Evolutionary conservation across 352 stramenopile genomes (phyloP).

Genomic region (Stramenopiles sp.): DNA sequence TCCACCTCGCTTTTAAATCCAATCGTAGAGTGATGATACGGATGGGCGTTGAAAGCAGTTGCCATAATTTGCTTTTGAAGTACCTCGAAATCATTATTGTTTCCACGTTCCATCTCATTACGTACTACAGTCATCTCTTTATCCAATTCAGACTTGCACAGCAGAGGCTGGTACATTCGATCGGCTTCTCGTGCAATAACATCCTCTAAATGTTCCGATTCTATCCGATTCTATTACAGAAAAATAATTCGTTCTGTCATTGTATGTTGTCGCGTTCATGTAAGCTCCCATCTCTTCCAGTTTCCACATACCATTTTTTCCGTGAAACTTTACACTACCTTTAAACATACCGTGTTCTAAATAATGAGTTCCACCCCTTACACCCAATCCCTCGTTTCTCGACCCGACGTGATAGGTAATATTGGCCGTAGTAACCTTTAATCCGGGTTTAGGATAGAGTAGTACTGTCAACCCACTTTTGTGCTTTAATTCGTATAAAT

Average conservation of each 20-base stretch:
- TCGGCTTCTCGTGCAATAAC: neutral
- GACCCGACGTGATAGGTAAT: conserved; percentile 4
- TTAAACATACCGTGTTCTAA: neutral
- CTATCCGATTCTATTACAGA: neutral
- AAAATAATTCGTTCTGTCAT: conserved; percentile 8
- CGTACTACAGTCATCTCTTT: neutral
- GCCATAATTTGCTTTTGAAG: neutral
- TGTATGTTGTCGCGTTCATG: conserved; percentile 11
- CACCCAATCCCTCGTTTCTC: neutral
- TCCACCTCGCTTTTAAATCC: conserved; percentile 4
- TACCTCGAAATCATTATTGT: conserved; percentile 11
- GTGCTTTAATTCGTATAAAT: neutral
- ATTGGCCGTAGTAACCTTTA: conserved; percentile 1
- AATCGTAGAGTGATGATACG: conserved; percentile 10
- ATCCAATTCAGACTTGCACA: neutral
- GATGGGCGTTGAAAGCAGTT: neutral
- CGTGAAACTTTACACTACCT: neutral
- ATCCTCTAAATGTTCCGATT: neutral
- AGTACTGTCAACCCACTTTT: neutral
- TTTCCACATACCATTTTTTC: conserved; percentile 11
- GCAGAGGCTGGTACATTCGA: neutral
- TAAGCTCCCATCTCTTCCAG: conserved; percentile 1
- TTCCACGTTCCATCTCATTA: neutral
- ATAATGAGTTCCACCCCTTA: neutral
- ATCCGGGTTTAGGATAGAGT: neutral